Evolutionary conservation across 352 stramenopile genomes (phyloP).

Genomic region (Phytopythium kandeliae): DNA sequence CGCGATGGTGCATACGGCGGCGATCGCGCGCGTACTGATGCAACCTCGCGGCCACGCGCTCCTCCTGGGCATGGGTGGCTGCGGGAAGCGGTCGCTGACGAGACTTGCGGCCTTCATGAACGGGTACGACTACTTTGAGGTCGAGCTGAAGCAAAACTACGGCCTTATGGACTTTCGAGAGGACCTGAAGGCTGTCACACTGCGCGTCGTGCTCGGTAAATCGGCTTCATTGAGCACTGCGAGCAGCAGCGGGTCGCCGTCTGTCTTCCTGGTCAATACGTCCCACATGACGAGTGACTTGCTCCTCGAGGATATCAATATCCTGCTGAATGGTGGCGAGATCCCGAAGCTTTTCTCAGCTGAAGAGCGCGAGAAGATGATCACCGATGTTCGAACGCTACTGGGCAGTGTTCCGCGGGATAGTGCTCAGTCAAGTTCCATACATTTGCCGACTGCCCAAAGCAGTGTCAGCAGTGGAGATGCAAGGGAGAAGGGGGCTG

Average conservation of each 20-base stretch:
- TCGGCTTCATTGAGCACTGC: background rate
- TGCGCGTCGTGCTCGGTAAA: constrained; percentile 32
- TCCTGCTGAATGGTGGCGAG: constrained; percentile 77
- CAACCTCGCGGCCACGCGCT: constrained; percentile 84
- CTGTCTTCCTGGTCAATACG: constrained; percentile 81
- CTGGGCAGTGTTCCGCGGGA: constrained; percentile 12
- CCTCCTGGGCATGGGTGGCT: constrained; percentile 85
- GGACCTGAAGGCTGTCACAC: constrained; percentile 72
- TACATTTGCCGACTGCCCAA: background rate
- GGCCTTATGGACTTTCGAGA: constrained; percentile 83
- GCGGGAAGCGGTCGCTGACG: constrained; percentile 77
- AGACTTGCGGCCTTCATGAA: constrained; percentile 73
- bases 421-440: background rate
- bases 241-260: constrained; percentile 16
- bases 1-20: constrained; percentile 79
- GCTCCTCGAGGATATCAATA: constrained; percentile 88
- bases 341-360: constrained; percentile 84
- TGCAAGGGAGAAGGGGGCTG: background rate
- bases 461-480: too few species aligned
- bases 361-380: constrained; percentile 83
- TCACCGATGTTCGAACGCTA: constrained; percentile 43
- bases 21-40: constrained; percentile 78
- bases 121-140: constrained; percentile 66
- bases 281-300: constrained; percentile 76
- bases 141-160: constrained; percentile 87